These are phyloP conservation scores for Ophiocordyceps robertsii DNA, from an alignment of 2,329 filamentous ascomycete species.

Conservation along the genomic window DNA sequence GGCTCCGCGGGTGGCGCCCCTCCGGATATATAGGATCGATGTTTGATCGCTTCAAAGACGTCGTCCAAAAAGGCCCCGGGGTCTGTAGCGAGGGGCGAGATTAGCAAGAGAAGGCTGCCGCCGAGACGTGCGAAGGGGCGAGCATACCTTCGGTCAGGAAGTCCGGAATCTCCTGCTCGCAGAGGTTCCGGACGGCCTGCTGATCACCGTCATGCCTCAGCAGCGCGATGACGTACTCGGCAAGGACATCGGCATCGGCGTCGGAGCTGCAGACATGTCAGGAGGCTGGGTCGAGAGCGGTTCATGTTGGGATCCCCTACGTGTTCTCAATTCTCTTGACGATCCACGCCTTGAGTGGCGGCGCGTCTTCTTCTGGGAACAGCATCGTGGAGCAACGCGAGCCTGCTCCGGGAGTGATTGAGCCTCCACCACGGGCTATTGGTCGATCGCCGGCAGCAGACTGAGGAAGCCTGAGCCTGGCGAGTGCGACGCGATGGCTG, in stretches of 20 bases:
- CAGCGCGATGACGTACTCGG: slow-evolving; percentile 72
- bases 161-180: slow-evolving; percentile 59
- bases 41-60: slow-evolving; percentile 51
- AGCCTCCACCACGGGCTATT: too few species aligned
- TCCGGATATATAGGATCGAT: slow-evolving; percentile 47
- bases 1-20: slow-evolving; percentile 26
- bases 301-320: slow-evolving; percentile 26
- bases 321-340: slow-evolving; percentile 64
- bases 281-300: not conserved
- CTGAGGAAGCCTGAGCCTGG: too few species aligned
- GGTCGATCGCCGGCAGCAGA: too few species aligned
- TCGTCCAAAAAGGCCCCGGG: slow-evolving; percentile 50
- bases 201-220: slow-evolving; percentile 55
- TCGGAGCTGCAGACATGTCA: slow-evolving; percentile 43
- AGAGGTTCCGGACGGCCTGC: slow-evolving; percentile 51
- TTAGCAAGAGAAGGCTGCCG: not conserved
- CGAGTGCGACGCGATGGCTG: too few species aligned
- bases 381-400: slow-evolving; percentile 32
- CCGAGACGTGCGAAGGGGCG: slow-evolving; percentile 12
- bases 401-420: not conserved
- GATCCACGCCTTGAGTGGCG: slow-evolving; percentile 61
- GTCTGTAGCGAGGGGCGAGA: slow-evolving; percentile 11
- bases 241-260: slow-evolving; percentile 68
- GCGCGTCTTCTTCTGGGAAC: slow-evolving; percentile 48
- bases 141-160: slow-evolving; percentile 52